These are phyloP conservation scores for Dillenia turbinata DNA, from an alignment of 164 flowering plant genomes.

Conservation along the genomic window DNA sequence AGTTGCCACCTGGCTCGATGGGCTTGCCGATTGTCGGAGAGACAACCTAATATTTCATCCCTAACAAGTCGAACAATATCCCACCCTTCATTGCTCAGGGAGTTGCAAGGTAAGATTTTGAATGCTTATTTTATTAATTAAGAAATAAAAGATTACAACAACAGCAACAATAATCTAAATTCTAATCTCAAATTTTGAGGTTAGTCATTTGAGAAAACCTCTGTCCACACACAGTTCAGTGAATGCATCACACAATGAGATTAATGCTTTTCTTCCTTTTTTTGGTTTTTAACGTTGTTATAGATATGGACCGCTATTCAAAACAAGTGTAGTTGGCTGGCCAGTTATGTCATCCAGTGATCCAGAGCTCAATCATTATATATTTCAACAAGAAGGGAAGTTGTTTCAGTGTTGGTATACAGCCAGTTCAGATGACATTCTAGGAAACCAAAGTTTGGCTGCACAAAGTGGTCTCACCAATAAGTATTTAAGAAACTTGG, in stretches of 20 bases:
- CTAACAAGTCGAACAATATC: slow-evolving; percentile 24
- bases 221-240: too few species aligned
- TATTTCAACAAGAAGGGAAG: slow-evolving; percentile 1
- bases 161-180: too few species aligned
- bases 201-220: too few species aligned
- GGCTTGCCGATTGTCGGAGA: slow-evolving; percentile 38
- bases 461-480: background rate
- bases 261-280: too few species aligned
- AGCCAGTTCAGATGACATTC: background rate
- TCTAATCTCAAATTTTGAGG: too few species aligned
- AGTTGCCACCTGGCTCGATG: slow-evolving; percentile 41
- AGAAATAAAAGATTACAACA: too few species aligned
- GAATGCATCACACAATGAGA: too few species aligned
- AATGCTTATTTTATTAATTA: too few species aligned
- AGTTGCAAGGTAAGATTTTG: slow-evolving; percentile 33
- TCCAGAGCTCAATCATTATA: background rate
- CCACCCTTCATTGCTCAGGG: slow-evolving; percentile 33
- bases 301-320: slow-evolving; percentile 2
- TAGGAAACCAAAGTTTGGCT: background rate
- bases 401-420: background rate
- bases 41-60: slow-evolving; percentile 34
- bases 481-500: background rate
- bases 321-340: background rate
- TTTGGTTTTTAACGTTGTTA: too few species aligned
- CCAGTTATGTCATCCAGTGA: background rate